These are phyloP conservation scores for Castanea mollissima DNA, from an alignment of 306 rosid species.

Conservation along the genomic window DNA sequence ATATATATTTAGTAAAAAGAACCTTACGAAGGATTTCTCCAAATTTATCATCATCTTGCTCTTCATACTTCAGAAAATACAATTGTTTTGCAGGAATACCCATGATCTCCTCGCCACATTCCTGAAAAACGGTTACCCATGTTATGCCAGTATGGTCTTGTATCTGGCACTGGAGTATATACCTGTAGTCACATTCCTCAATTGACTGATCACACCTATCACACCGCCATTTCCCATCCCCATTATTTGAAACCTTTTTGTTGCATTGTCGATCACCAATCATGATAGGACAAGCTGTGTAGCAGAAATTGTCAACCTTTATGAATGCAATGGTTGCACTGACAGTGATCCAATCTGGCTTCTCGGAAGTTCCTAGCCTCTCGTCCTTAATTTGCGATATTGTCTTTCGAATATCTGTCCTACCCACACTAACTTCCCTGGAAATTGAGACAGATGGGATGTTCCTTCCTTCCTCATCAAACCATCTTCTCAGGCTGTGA, in stretches of 20 bases:
- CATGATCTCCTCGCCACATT: slow-evolving; percentile 83
- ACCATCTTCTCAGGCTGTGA: slow-evolving; percentile 57
- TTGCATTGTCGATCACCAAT: slow-evolving; percentile 76
- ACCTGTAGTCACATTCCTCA: slow-evolving; percentile 77
- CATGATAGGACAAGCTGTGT: slow-evolving; percentile 82
- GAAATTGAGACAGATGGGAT: slow-evolving; percentile 62
- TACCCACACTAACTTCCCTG: slow-evolving; percentile 48
- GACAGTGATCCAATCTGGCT: slow-evolving; percentile 91
- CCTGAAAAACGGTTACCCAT: slow-evolving; percentile 95
- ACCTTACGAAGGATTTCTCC: slow-evolving; percentile 61
- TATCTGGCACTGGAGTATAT: slow-evolving; percentile 72
- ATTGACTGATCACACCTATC: slow-evolving; percentile 69
- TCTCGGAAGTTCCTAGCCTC: slow-evolving; percentile 84
- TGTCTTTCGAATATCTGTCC: slow-evolving; percentile 58
- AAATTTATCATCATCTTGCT: slow-evolving; percentile 65
- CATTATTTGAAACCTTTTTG: slow-evolving; percentile 82
- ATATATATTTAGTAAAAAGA: slow-evolving; percentile 51
- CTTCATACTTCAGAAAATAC: slow-evolving; percentile 59
- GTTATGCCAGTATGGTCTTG: slow-evolving; percentile 82
- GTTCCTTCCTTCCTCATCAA: slow-evolving; percentile 71
- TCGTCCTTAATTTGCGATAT: slow-evolving; percentile 86
- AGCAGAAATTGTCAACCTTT: slow-evolving; percentile 75
- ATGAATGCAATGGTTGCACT: slow-evolving; percentile 60
- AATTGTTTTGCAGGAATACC: slow-evolving; percentile 76
- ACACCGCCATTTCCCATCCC: slow-evolving; percentile 91